These are phyloP conservation scores for Echria macrotheca DNA, from an alignment of 495 filamentous ascomycete species.

Conservation along the genomic window DNA sequence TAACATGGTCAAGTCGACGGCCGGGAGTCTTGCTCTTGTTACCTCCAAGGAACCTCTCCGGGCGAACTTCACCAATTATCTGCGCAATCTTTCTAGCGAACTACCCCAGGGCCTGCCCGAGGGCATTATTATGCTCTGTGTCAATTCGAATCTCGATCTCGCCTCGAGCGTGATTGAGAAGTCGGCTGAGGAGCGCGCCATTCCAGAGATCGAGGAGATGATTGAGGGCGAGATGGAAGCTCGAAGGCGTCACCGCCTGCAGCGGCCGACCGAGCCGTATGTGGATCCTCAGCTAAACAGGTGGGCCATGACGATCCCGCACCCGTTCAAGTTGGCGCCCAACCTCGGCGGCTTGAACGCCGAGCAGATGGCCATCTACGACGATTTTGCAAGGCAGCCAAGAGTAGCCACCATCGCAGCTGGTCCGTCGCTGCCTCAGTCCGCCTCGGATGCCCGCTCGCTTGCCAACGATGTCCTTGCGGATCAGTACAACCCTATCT, in stretches of 20 bases:
- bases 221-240: constrained; percentile 70
- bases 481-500: constrained; percentile 72
- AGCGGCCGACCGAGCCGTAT: constrained; percentile 74
- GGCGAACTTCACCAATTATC: constrained; percentile 93
- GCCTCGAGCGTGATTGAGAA: constrained; percentile 90
- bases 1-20: constrained; percentile 86
- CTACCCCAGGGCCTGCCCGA: constrained; percentile 70
- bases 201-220: constrained; percentile 90
- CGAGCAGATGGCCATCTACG: constrained; percentile 92
- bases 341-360: constrained; percentile 64
- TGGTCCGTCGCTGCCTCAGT: constrained; percentile 37
- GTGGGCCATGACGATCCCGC: constrained; percentile 83
- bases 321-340: constrained; percentile 76
- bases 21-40: constrained; percentile 89
- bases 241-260: constrained; percentile 63
- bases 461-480: constrained; percentile 69
- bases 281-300: constrained; percentile 72
- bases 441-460: constrained; percentile 47
- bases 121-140: constrained; percentile 89
- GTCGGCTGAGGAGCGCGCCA: constrained; percentile 84
- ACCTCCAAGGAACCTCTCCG: constrained; percentile 95
- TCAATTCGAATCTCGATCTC: constrained; percentile 93
- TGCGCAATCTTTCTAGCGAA: constrained; percentile 72
- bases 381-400: constrained; percentile 84
- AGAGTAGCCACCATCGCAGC: constrained; percentile 44